Base-by-base conservation (phyloP, 2,329 filamentous ascomycete species). In the Amylocarpus encephaloides region DNA sequence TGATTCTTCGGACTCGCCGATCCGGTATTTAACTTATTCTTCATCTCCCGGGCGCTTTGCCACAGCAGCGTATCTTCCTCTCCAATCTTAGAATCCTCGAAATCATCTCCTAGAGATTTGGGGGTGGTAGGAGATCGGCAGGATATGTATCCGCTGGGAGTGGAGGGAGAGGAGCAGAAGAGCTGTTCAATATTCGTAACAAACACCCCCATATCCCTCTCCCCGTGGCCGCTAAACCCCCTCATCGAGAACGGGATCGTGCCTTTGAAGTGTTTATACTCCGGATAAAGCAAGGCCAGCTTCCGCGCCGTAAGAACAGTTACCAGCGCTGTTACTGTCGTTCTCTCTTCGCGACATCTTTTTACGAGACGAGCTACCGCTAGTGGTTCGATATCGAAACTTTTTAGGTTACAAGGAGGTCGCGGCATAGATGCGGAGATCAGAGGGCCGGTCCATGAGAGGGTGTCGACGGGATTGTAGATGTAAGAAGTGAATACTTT, bases 1-100 rank as follows among this genome's bases (percentile, higher is more conserved):
- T 78, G 75, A 57, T 79, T 68, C 1, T 55, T 60, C 0, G 73
- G 69, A 0, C 77, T 56, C 1, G 53, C 42, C 66, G 72, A 60
- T 18, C 73, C 55, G 6, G 53, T 58, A 10, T 55, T 58, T 0
- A 75, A 70, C 2, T 69, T 39, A 2, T 43, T 34, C 15, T 48
- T 55, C n/a, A 15, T 45, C 19, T 38, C 19, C 11, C 54, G 35
- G 2, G 56, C 52, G 15, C 40, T 43, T 1, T 55, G 32, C 54
- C 58, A 60, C 15, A 60, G 30, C 2, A 9, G 0, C 13, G 43
- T 18, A 35, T 59, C 51, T 6, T 52, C 34, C 10, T 42, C 19
- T 6, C 29, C 35, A 13, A 12, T 18, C 33, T 43, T 30, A n/a
- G 11, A 10, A 16, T 36, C n/a, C 13, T 46, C 9, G 13, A 38